A percentile compares a stretch with the other conserved stretches of the same genome.
Conservation (phyloP, 768 basidiomycete species). For the Phaffia australis region DNA sequence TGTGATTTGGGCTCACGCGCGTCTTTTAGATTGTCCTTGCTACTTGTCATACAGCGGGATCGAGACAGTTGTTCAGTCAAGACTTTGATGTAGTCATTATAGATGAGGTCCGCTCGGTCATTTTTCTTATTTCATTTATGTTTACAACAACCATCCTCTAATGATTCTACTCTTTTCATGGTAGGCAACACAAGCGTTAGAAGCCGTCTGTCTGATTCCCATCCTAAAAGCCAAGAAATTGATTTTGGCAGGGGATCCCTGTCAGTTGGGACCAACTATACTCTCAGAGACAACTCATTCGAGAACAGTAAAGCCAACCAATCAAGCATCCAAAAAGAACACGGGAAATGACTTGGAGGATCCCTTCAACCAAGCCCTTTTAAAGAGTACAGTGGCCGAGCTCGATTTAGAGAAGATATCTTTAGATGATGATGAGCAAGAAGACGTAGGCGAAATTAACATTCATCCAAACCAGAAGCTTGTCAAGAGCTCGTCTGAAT, state of each 20-base stretch:
- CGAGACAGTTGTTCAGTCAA: constrained; percentile 61
- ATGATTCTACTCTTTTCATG: neutral
- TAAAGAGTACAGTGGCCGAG: too few relatives aligned
- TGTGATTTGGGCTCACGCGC: neutral
- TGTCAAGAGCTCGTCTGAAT: too few relatives aligned
- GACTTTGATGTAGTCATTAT: constrained; percentile 89
- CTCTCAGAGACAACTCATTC: constrained; percentile 42
- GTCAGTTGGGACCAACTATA: constrained; percentile 76
- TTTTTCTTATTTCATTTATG: neutral
- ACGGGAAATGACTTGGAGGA: too few relatives aligned
- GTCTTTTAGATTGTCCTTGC: constrained; percentile 64
- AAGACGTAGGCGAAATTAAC: too few relatives aligned
- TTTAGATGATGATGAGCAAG: too few relatives aligned
- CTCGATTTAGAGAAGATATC: too few relatives aligned
- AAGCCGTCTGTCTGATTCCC: constrained; percentile 74
- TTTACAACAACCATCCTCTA: neutral
- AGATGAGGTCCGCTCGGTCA: constrained; percentile 50
- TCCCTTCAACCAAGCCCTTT: too few relatives aligned
- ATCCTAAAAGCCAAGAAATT: constrained; percentile 77
- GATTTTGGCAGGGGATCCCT: constrained; percentile 28
- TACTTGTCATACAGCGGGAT: constrained; percentile 89
- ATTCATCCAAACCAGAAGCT: too few relatives aligned
- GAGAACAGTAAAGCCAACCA: constrained; percentile 28
- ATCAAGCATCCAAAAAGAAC: constrained; percentile 27
- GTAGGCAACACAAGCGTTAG: constrained; percentile 79